Base-by-base conservation (phyloP, 345 rosid genomes). In the Murraya koenigii region DNA sequence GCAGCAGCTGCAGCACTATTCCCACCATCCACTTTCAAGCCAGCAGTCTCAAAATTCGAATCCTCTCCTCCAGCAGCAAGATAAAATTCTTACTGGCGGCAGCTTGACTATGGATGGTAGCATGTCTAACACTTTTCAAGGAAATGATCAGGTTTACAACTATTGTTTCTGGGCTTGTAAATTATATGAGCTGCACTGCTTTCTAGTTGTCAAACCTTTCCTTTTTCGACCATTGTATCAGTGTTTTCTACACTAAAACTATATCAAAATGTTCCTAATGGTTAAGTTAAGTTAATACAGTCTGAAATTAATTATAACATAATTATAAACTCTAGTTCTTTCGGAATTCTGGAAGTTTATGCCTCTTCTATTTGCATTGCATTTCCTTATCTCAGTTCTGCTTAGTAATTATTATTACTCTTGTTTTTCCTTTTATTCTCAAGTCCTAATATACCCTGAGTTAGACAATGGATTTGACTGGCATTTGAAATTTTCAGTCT, bases 11-110 rank as follows among this genome's bases (percentile, higher is more conserved):
- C 88, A 80, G 55, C 83, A 84, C 47, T 82, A 82, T 65, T 77
- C 76, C 22, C 90, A 83, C 68, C 82, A 79, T 78, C 71, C 83
- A 67, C 87, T 82, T 83, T 79, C 86, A 36, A 85, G 80, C 67
- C 90, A 82, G 74, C 91, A 83, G 77, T 80, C 90, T 60, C 87
- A 82, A 84, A 80, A 78, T 80, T 85, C 84, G 56, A 84, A 64
- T 77, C 85, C 80, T 41, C 83, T 69, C 36, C 78, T 81, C 52
- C 86, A 76, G 82, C 89, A 71, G 65, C 92, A 85, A 69, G 89
- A 88, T 59, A 86, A 86, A 81, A 66, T 83, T 38, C 60, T 80
- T 25, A 80, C 82, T 39, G 80, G 87, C 63, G 80, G 91, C 63
- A 74, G 83, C 72, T 39, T 81, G 62, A 81, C 82, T 5, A 58